Evolutionary conservation across 2,329 filamentous ascomycete genomes (phyloP), one percentile per base, ranked within the genome.

Genomic region (Alternaria infectoria): DNA sequence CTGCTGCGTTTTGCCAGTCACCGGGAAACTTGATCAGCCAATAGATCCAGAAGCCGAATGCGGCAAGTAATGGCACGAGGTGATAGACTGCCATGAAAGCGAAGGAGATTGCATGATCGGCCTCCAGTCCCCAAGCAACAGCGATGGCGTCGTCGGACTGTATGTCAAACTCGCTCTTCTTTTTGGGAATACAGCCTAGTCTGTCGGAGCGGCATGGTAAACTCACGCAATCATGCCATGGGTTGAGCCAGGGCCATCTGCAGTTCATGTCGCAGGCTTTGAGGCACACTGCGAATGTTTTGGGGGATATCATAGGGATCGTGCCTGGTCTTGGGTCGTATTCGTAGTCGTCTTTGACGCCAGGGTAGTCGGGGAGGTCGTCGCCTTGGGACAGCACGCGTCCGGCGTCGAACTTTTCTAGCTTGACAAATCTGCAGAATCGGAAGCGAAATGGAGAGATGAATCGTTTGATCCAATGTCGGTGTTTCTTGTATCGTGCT

Each of bases 11-110:
- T 21, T 61, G 43, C 58, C 36, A 61, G 17, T 57, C 51, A 3
- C 52, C 58, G 12, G 51, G 43, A 19, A 30, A 43, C 7, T 17
- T 56, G 12, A 32, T 30, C 44, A 57, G 12, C 58, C 58, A 61
- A 49, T 57, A 61, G n/a, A 61, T 28, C 51, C 52, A 57, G 30
- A 61, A 61, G n/a, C 6, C 52, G 13, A 56, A 47, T 4, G 40
- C 51, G 13, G 47, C 49, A 32, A 62, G 26, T 36, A 55, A 26
- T 10, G 28, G 58, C 8, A 57, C 28, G 17, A 63, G 15, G 47
- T 61, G 36, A 52, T 59, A 46, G 13, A 58, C 26, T 15, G 45
- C 44, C 47, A 51, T 51, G n/a, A 51, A 51, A 6, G 36, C 36
- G 36, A 40, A 40, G 36, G 36, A 40, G 36, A 40, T 40, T 11